Conservation (phyloP, 2,329 filamentous ascomycete genomes). For the Fusarium tjaetaba region DNA sequence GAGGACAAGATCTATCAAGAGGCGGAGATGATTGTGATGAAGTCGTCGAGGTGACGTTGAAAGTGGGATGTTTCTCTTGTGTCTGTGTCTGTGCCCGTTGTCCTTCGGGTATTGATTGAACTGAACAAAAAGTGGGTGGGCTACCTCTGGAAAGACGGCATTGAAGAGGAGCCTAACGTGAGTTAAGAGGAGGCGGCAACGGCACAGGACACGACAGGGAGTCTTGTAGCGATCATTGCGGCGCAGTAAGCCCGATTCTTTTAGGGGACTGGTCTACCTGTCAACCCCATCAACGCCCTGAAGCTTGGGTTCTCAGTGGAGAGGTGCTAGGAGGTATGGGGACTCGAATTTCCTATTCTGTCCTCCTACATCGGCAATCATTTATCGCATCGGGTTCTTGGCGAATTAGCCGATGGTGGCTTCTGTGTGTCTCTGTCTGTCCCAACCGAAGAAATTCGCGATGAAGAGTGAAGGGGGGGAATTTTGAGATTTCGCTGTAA, state of each 20-base stretch:
- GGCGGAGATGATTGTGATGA: neutral
- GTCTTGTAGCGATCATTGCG: conserved; percentile 8
- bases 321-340: neutral
- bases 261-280: neutral
- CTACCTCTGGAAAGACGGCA: neutral
- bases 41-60: conserved; percentile 22
- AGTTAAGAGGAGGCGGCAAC: neutral
- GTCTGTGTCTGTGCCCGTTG: neutral
- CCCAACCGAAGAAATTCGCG: neutral
- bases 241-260: conserved; percentile 2
- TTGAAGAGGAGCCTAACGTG: neutral
- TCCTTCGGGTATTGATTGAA: neutral
- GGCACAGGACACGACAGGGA: neutral
- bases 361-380: conserved; percentile 7
- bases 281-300: neutral
- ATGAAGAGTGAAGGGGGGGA: neutral
- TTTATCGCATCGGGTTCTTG: neutral
- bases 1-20: neutral
- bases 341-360: neutral
- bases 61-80: conserved; percentile 21
- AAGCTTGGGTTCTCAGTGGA: neutral
- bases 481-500: neutral
- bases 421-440: neutral
- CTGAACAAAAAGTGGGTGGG: conserved; percentile 15
- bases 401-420: conserved; percentile 3